Base-by-base conservation (phyloP, 2,329 filamentous ascomycete species). In the Apiospora aurea region DNA sequence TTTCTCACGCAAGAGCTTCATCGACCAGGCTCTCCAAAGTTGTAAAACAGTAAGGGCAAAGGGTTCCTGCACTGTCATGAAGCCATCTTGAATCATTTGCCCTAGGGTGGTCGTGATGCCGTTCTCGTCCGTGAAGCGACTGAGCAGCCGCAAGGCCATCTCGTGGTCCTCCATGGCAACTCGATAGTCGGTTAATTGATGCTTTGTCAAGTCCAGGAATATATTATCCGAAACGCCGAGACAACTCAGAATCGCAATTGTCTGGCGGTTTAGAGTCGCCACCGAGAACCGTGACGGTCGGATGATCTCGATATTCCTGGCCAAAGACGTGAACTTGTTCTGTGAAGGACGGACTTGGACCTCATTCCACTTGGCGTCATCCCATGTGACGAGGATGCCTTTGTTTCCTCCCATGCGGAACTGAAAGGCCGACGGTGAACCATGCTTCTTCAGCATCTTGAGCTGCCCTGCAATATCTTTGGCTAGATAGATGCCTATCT, bases 381-480 rank as follows among this genome's bases (percentile, higher is more conserved):
- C 89, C 82, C 94, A 96, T 4, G 94, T 87, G 0, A 91, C 90
- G 24, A 99, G 85, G 18, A 99, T 91, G 0, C 96, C 96, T 83
- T 99, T 99, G 83, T 92, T 95, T 1, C 96, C 96, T 11, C 94
- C 95, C 77, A 98, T 90, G 10, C 96, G 93, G 77, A 98, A 97
- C 77, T 99, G 96, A 75, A 94, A 96, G 0, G 94, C 93, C 0
- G 95, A 97, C 0, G 96, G 95, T 6, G 89, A 84, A 5, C 87
- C 82, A 1, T 86, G 82, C 1, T 87, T 81, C 16, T 86, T 86
- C 26, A 86, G 83, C 43, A 95, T 80, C 0, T 87, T 87, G 73
- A 97, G 89, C 75, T 96, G 92, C 18, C 89, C 84, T 11, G 91
- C 88, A 64, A 97, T 90, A 82, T 96, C 89, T 41, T 90, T 85